Evolutionary conservation across 116 monocot species (phyloP).

Genomic region (Cymodocea nodosa): DNA sequence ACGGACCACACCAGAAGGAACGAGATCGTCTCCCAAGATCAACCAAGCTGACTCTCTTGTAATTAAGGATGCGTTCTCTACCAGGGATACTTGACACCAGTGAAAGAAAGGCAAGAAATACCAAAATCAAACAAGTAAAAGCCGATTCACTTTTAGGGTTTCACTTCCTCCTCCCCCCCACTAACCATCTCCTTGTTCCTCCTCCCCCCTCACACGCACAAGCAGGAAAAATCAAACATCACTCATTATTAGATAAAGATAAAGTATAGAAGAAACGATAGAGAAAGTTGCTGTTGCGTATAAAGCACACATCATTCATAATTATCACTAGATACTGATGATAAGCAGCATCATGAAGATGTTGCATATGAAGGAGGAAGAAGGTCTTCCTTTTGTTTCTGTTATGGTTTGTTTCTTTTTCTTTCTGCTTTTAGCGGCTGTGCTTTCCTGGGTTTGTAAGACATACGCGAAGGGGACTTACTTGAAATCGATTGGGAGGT

Average conservation of each 20-base stretch:
- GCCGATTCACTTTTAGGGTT: background rate
- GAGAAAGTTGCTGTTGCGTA: background rate
- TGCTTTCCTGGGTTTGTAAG: background rate
- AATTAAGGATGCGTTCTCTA: no score
- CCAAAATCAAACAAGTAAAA: no score
- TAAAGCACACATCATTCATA: background rate
- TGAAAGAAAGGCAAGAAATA: no score
- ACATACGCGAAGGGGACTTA: constrained; percentile 19
- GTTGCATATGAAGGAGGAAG: no score
- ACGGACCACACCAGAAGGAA: background rate
- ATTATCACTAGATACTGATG: background rate
- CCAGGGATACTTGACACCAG: no score
- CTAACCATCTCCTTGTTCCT: no score
- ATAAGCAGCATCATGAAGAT: no score
- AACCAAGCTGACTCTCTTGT: background rate
- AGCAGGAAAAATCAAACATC: no score
- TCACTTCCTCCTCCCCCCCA: no score
- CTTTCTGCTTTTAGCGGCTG: background rate
- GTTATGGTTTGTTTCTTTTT: no score
- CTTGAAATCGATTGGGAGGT: constrained; percentile 99
- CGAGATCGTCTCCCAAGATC: background rate
- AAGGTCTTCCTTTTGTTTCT: background rate
- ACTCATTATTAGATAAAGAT: no score
- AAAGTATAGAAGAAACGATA: no score
- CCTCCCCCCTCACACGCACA: background rate